Evolutionary conservation across 371 early-diverging fungal genomes (phyloP), one percentile per base, ranked within the genome.

Genomic region (Apophysomyces variabilis): DNA sequence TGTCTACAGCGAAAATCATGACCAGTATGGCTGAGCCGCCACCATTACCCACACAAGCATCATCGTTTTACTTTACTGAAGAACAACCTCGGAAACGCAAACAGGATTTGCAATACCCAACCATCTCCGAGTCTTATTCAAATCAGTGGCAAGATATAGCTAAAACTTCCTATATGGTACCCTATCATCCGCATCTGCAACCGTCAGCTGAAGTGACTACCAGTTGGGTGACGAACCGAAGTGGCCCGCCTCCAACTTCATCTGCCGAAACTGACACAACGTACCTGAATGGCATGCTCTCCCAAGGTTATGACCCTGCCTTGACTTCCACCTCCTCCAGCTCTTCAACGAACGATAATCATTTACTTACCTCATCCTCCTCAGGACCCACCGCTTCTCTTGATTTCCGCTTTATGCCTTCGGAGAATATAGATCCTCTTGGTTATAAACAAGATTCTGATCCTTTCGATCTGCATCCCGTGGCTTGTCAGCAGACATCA

Each of bases 101-200:
- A 44, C 68, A 68, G 38, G 64, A 68, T 62, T 13, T 67, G 38
- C 67, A 67, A 11, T 68, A 68, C 45, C 47, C 64, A 50, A 54
- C 36, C 21, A 58, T 21, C 54, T 50, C 54, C 21, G 54, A 50
- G 21, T 26, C 54, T 21, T 50, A 50, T 50, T 8, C 54, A 21
- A 21, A 9, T n/a, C 54, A 50, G n/a, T 50, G 54, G 54, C 54
- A 50, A 21, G 9, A 16, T 50, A 50, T 50, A 9, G 54, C 6
- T 21, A 26, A 16, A 50, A 21, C 9, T 9, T 9, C 54, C 4
- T 50, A 50, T 50, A 50, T 11, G 21, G 21, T 50, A 1, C 18
- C 54, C 54, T 50, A 50, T 50, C 21, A 16, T 9, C 21, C 54
- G 5, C 41, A 41, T 41, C 41, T 41, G 13, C 41, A 41, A n/a